Evolutionary conservation across 257 asterid genomes (phyloP), one percentile per base, ranked within the genome.

Genomic region (Oldenlandia corymbosa): DNA sequence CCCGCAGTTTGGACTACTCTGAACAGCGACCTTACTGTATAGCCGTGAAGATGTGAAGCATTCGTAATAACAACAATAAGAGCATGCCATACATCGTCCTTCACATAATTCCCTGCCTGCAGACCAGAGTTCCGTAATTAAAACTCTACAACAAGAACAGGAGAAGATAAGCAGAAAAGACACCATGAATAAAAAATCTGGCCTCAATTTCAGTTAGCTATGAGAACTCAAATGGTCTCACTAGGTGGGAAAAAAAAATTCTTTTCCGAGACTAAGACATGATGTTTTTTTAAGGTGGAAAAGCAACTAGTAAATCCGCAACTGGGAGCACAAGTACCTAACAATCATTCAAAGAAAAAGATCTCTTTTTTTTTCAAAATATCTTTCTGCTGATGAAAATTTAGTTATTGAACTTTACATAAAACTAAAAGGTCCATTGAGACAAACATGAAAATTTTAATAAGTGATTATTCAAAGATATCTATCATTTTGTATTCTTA

Each of bases 21-120:
- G 81, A 81, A 93, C 50, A 93, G 78, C 3, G 88, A 80, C 74
- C 99, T 85, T 62, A 90, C 96, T 43, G 95, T 59, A 74, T 90
- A 90, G 3, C 97, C 97, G 53, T 90, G 97, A 62, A 93, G 97
- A 76, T 85, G 70, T 66, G 96, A 76, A 71, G 97, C 94, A 86
- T 93, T 93, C 34, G 95, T 87, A 67, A 90, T 81, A 69, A 93
- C 89, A 52, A 93, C 88, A 28, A 93, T 80, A 59, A 93, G 95
- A 28, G 90, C 92, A 76, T 93, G 95, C 96, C 97, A 93, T 32
- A 84, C 99, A 66, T 93, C 99, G 78, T 90, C 97, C 80, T 90
- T 90, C 47, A 93, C 96, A 80, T 76, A 67, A 69, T 76, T 90
- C 75, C 97, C 99, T 72, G 99, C 97, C 99, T 93, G 80, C 64